These are phyloP conservation scores for Globisporangium paddicum DNA, from an alignment of 352 stramenopile species.

Conservation along the genomic window DNA sequence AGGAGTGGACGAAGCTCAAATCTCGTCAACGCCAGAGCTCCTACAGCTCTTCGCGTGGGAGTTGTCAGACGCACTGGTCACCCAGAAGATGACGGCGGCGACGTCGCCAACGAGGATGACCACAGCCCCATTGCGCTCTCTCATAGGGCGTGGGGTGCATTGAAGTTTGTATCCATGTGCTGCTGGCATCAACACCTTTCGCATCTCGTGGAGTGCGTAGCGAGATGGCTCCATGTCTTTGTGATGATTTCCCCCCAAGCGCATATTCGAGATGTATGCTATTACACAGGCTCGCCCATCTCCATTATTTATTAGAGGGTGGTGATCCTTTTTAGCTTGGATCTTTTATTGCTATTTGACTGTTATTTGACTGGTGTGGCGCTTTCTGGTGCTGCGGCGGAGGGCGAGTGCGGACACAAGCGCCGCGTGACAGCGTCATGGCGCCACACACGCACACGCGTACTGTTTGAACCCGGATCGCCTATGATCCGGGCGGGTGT, in stretches of 20 bases:
- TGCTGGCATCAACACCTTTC: neutral
- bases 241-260: neutral
- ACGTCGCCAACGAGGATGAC: neutral
- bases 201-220: neutral
- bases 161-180: neutral
- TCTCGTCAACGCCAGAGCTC: too few species aligned
- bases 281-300: neutral
- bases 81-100: neutral
- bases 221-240: constrained; percentile 8
- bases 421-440: too few species aligned
- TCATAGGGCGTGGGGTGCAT: neutral
- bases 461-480: too few species aligned
- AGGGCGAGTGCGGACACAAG: too few species aligned
- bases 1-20: too few species aligned
- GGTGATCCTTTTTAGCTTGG: neutral
- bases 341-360: too few species aligned
- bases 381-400: too few species aligned
- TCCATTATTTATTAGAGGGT: neutral
- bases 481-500: too few species aligned
- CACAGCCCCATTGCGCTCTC: neutral
- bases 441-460: too few species aligned
- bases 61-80: neutral
- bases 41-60: neutral
- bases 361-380: too few species aligned
- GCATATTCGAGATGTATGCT: neutral